A percentile compares a stretch with the other conserved stretches of the same genome.
Conservation (phyloP, 441 rosid genomes). For the Codiaeum variegatum region DNA sequence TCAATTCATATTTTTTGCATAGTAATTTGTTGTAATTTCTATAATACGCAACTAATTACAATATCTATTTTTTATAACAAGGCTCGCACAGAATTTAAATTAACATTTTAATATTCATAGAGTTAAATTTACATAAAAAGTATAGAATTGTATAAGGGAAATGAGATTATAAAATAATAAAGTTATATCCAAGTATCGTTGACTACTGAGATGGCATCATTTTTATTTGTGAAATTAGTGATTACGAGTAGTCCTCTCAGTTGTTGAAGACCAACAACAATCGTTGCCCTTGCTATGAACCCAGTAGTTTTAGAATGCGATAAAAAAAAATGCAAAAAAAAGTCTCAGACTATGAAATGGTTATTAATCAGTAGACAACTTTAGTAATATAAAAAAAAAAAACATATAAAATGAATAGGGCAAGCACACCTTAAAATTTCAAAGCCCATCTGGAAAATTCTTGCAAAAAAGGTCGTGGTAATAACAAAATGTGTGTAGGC, state of each 20-base stretch:
- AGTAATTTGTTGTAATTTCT: no score
- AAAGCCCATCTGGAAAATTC: slow-evolving; percentile 70
- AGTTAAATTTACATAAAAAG: neutral
- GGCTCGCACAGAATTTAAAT: no score
- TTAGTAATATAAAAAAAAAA: neutral
- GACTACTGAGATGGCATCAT: slow-evolving; percentile 70
- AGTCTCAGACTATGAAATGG: slow-evolving; percentile 53
- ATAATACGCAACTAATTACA: no score
- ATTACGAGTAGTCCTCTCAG: slow-evolving; percentile 79
- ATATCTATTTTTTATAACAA: no score
- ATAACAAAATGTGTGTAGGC: slow-evolving; percentile 64
- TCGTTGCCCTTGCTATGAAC: slow-evolving; percentile 87
- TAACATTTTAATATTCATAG: no score
- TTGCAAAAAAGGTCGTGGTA: slow-evolving; percentile 78
- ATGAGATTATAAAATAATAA: slow-evolving; percentile 55
- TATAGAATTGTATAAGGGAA: neutral
- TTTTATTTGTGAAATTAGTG: slow-evolving; percentile 64
- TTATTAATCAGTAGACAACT: neutral
- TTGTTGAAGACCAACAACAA: slow-evolving; percentile 90
- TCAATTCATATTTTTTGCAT: no score
- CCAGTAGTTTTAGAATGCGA: slow-evolving; percentile 90
- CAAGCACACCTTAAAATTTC: slow-evolving; percentile 59
- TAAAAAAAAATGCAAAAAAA: slow-evolving; percentile 80
- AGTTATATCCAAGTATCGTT: slow-evolving; percentile 60
- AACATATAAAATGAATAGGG: neutral